phyloP scores from a whole-genome alignment of 805 yeast genomes.

The Wickerhamomyces mucosus region DNA sequence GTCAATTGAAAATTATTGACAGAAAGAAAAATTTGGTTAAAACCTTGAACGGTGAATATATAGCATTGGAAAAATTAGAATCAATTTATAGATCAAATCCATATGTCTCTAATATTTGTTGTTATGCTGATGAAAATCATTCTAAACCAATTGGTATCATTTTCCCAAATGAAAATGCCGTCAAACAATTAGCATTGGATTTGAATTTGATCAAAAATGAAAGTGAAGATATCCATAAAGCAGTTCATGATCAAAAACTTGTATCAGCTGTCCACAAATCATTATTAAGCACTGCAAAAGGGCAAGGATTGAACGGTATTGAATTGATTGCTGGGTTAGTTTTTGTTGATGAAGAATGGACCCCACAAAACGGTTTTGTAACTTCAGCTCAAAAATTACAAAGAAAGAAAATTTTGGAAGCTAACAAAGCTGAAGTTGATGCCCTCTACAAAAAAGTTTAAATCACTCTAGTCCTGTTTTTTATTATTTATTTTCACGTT shows the following conservation, averaged over 20 bases:
- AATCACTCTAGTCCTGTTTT: constrained; percentile 1
- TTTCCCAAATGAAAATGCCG: constrained; percentile 64
- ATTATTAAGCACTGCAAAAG: constrained; percentile 64
- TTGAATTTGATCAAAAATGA: constrained; percentile 36
- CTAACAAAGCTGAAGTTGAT: constrained; percentile 60
- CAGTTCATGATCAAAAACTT: constrained; percentile 49
- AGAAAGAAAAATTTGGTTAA: constrained; percentile 94
- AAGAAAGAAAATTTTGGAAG: constrained; percentile 76
- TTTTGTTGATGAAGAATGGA: constrained; percentile 88
- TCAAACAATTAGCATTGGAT: constrained; percentile 51
- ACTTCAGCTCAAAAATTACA: constrained; percentile 95
- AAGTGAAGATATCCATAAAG: constrained; percentile 38
- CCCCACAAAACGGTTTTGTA: constrained; percentile 89
- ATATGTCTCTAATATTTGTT: constrained; percentile 73
- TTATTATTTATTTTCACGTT: no score
- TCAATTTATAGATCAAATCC: constrained; percentile 79
- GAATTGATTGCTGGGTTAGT: constrained; percentile 77
- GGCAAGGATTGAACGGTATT: constrained; percentile 76
- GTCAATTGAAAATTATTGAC: constrained; percentile 78
- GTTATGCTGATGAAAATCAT: constrained; percentile 81
- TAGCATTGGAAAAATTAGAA: constrained; percentile 93
- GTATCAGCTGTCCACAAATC: constrained; percentile 43
- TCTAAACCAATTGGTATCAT: constrained; percentile 91
- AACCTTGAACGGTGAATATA: constrained; percentile 94
- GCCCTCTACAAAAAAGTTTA: constrained; percentile 35